Conservation (phyloP, 371 early-diverging fungal species). For the Neoconidiobolus thromboides region DNA sequence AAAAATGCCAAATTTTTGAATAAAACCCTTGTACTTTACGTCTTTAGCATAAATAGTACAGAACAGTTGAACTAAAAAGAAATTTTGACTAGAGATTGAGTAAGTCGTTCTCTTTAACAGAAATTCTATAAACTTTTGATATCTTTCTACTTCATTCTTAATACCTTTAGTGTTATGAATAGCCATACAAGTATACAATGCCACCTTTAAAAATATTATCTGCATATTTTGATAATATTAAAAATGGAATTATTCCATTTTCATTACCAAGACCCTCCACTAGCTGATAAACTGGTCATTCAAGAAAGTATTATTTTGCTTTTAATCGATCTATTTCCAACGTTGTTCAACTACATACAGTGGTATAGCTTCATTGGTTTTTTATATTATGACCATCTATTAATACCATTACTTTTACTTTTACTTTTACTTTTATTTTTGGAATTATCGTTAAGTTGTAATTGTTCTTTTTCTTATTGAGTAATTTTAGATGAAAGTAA, state of each 20-base stretch:
- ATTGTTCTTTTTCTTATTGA: conserved; percentile 6
- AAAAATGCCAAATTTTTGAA: conserved; percentile 5
- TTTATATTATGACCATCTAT: not conserved
- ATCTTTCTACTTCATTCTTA: no score
- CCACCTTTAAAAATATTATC: conserved; percentile 8
- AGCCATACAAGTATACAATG: conserved; percentile 18
- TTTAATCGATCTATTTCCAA: conserved; percentile 15
- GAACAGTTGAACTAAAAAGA: conserved; percentile 4
- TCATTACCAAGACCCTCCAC: conserved; percentile 17
- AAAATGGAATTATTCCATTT: conserved; percentile 17
- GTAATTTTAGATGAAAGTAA: conserved; percentile 13
- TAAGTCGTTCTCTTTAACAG: no score
- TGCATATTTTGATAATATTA: conserved; percentile 14
- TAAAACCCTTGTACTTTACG: conserved; percentile 11
- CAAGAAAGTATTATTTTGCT: conserved; percentile 20
- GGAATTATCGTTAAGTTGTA: conserved; percentile 19
- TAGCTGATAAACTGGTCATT: conserved; percentile 17
- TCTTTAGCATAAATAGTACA: conserved; percentile 16
- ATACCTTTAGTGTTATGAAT: conserved; percentile 9
- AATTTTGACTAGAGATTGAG: no score
- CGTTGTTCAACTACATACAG: conserved; percentile 17
- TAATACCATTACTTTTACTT: not conserved
- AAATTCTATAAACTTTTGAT: not conserved
- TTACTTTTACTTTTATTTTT: not conserved
- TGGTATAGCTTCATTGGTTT: conserved; percentile 15